Evolutionary conservation across 306 rosid genomes (phyloP), one percentile per base, ranked within the genome.

Genomic region (Acacia melanoxylon): DNA sequence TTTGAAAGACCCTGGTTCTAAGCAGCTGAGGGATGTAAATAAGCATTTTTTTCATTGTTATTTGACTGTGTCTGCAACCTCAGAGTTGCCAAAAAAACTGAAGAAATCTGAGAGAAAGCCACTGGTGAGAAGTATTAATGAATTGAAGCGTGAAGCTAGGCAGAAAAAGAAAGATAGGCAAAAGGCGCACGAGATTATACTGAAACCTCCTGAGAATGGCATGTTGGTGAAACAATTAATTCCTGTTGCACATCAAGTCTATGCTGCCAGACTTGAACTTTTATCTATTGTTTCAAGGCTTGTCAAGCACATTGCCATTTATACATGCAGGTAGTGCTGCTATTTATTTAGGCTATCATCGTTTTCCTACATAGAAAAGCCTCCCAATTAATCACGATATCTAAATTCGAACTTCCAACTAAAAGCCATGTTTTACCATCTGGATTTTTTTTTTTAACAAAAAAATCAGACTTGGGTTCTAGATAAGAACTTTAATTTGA

Each of bases 131-230:
- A 88, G 89, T 78, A 56, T 92, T 69, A 88, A 87, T 74, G 86
- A 88, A 72, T 89, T 92, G 35, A 92, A 92, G 85, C 90, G 92
- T 7, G 81, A 83, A 79, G 93, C 89, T 41, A 90, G 92, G 71
- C 67, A 51, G 86, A 87, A 48, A 87, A 84, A 20, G 85, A 92
- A 84, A 74, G 90, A 87, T 82, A 90, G 89, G 74, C 86, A 87
- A 80, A 81, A 51, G 5, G 91, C 75, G 58, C 79, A 78, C 31
- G 96, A 92, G 83, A 79, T 78, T 69, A 35, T 63, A 73, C 68
- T 90, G 29, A 74, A 63, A 31, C 91, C 92, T 83, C 96, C 94
- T 19, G 84, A 89, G 83, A 88, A 92, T 83, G 96, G 96, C 22
- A 72, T 92, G 84, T 62, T 87, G 88, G 88, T 90, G 51, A 72